Evolutionary conservation across 495 filamentous ascomycete genomes (phyloP).

Genomic region (Daldinia caldariorum): DNA sequence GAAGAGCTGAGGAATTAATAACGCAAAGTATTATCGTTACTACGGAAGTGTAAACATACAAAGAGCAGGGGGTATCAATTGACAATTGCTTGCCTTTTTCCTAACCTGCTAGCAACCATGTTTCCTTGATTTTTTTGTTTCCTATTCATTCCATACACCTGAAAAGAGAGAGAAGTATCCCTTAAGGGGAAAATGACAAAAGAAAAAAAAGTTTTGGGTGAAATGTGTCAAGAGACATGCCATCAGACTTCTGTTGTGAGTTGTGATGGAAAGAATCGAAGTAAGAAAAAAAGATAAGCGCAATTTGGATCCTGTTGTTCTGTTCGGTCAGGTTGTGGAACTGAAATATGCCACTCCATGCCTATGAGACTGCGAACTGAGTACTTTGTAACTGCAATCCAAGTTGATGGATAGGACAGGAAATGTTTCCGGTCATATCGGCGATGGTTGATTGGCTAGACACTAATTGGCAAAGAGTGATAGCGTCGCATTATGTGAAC

Average conservation of each 20-base stretch:
- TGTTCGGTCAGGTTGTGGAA: background rate
- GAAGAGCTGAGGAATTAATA: background rate
- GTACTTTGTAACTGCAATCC: background rate
- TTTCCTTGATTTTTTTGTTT: background rate
- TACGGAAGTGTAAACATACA: background rate
- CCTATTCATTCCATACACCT: background rate
- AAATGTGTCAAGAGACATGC: background rate
- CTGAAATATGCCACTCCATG: background rate
- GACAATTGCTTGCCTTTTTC: background rate
- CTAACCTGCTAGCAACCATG: constrained; percentile 1
- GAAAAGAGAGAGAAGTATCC: background rate
- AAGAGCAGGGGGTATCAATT: background rate
- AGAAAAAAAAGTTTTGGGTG: too few relatives aligned
- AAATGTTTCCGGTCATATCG: background rate
- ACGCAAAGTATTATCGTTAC: background rate
- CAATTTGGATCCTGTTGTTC: background rate
- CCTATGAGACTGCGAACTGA: background rate
- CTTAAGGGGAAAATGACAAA: background rate
- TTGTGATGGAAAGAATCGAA: background rate
- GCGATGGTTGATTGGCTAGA: background rate
- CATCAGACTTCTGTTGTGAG: background rate
- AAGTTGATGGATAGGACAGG: background rate
- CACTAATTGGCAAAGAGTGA: background rate
- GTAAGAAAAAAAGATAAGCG: background rate
- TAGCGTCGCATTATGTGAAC: background rate